phyloP scores from a whole-genome alignment of 768 basidiomycete species.

The Boletus reticuloceps region DNA sequence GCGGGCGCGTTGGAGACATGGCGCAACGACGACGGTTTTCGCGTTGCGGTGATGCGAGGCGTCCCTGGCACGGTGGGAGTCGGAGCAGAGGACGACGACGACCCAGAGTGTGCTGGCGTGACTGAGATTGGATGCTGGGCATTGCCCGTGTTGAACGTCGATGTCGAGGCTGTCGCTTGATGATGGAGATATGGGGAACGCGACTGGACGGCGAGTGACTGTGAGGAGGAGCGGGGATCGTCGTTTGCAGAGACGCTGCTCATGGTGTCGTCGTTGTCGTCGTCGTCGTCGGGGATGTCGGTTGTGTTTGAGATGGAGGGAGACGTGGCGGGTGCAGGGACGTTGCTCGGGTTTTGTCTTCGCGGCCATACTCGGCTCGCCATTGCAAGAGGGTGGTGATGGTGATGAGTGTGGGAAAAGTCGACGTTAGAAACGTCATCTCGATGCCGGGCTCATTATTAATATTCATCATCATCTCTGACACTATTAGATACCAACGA shows the following conservation, averaged over 20 bases:
- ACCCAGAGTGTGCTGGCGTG: neutral
- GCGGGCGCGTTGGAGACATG: conserved; percentile 28
- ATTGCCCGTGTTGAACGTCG: conserved; percentile 31
- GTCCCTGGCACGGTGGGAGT: conserved; percentile 23
- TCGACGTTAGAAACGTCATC: too few relatives aligned
- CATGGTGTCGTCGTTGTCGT: conserved; percentile 26
- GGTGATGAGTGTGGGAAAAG: conserved; percentile 24
- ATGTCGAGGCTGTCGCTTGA: conserved; percentile 35
- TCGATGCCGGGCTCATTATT: too few relatives aligned
- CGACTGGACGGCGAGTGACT: conserved; percentile 9
- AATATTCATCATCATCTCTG: too few relatives aligned
- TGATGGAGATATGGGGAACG: conserved; percentile 40
- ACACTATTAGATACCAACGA: too few relatives aligned
- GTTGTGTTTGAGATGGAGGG: neutral
- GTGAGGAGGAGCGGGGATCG: conserved; percentile 5
- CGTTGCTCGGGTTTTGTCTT: conserved; percentile 12
- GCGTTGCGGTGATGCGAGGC: conserved; percentile 24
- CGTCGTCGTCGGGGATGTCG: conserved; percentile 15
- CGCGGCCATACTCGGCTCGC: conserved; percentile 22
- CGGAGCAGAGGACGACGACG: conserved; percentile 11
- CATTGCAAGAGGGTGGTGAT: conserved; percentile 14
- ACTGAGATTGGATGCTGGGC: neutral
- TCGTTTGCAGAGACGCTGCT: conserved; percentile 15
- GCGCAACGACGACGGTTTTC: conserved; percentile 32
- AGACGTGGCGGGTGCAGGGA: neutral